Evolutionary conservation across 441 rosid species (phyloP), one percentile per base, ranked within the genome.

Genomic region (Sinapis alba): DNA sequence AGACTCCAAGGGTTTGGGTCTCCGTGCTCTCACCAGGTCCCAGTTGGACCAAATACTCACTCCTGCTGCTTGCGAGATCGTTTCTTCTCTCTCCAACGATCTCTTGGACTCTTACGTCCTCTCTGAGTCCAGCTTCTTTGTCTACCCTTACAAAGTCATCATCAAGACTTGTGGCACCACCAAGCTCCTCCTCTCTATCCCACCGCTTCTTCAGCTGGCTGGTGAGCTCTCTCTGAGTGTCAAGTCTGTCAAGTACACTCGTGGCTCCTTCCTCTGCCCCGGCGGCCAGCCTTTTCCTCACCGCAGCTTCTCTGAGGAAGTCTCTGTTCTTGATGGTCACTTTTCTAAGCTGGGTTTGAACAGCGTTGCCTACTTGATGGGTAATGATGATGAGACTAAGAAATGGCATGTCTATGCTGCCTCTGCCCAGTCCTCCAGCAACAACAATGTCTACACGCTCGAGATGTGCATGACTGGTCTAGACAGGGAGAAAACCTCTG

Each of bases 151-250:
- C 87, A 88, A 89, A 78, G 77, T 88, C 59, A 82, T 87, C 82
- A 88, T 89, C 81, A 89, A 89, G 79, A 89, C 95, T 67, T 89
- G 95, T 23, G 95, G 95, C 62, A 88, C 92, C n/a, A 89, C 95
- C 0, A 89, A 88, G 74, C 78, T 89, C 78, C 92, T 89, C 8
- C 86, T 86, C 72, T 79, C 95, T 15, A 82, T 89, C 60, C 95
- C 90, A 7, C 87, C 88, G 26, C 86, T 88, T 80, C 90, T 88
- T 1, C 69, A 80, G 76, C 72, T 88, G 77, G 89, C 92, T 19
- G 83, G 83, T 62, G 78, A 67, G 23, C 81, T 81, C 28, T 81
- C 81, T 60, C 60, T 81, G 34, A 59, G 67, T 65, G 84, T 74
- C 11, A 73, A 66, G n/a, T 73, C 81, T 78, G 82, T 81, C 0